Conservation (phyloP, 1,139 yeast genomes). For the Geotrichum siamense region DNA sequence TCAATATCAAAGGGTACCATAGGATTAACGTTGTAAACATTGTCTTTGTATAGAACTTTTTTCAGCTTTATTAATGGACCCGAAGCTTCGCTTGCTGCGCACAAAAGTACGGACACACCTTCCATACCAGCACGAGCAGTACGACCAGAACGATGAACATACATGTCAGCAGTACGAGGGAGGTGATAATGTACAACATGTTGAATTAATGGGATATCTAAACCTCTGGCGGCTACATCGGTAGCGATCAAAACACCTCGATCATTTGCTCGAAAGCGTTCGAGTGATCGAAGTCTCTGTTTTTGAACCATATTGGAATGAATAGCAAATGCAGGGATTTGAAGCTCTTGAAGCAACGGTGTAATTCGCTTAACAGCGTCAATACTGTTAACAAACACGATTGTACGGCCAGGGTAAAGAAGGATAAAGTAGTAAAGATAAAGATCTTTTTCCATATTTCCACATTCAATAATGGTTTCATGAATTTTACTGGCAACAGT, state of each 20-base stretch:
- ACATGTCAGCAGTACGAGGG: slow-evolving; percentile 91
- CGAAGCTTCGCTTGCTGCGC: slow-evolving; percentile 86
- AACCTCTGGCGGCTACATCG: slow-evolving; percentile 97
- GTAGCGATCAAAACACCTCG: slow-evolving; percentile 78
- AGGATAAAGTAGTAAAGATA: slow-evolving; percentile 80
- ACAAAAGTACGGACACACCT: slow-evolving; percentile 88
- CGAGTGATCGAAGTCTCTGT: slow-evolving; percentile 80
- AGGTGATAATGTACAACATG: slow-evolving; percentile 95
- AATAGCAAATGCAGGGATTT: slow-evolving; percentile 60
- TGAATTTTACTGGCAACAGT: slow-evolving; percentile 67
- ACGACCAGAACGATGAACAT: slow-evolving; percentile 95
- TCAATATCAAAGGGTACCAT: slow-evolving; percentile 73
- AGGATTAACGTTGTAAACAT: slow-evolving; percentile 18
- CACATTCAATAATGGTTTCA: slow-evolving; percentile 89
- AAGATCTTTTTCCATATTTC: slow-evolving; percentile 82
- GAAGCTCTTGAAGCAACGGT: slow-evolving; percentile 64
- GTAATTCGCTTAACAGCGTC: slow-evolving; percentile 85
- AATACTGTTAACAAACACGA: slow-evolving; percentile 90
- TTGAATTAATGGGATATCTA: slow-evolving; percentile 84
- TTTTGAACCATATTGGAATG: slow-evolving; percentile 96
- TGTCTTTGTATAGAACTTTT: slow-evolving; percentile 43
- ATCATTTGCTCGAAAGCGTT: slow-evolving; percentile 43
- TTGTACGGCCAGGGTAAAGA: slow-evolving; percentile 81
- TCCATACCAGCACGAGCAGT: slow-evolving; percentile 93
- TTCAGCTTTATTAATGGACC: slow-evolving; percentile 79